Conservation (phyloP, 1,284 basidiomycete genomes). For the Lentinus polychrous region DNA sequence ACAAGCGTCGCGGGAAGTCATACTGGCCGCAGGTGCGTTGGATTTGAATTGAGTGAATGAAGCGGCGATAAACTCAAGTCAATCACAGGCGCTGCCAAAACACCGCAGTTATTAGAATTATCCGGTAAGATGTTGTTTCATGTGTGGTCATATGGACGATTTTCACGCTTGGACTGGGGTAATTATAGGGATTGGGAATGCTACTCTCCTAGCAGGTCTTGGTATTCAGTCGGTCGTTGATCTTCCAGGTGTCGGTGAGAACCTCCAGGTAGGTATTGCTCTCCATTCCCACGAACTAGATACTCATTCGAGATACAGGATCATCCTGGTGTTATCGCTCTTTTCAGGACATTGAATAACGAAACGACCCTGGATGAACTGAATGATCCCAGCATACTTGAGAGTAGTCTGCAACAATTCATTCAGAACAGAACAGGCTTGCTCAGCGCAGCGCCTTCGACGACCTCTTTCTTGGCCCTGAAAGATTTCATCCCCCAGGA, state of each 20-base stretch:
- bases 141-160: too few relatives aligned
- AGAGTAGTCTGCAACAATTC: background rate
- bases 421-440: background rate
- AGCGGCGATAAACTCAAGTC: background rate
- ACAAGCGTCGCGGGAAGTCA: background rate
- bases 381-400: background rate
- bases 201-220: constrained; percentile 24
- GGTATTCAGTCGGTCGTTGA: constrained; percentile 28
- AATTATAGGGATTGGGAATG: constrained; percentile 25
- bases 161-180: background rate
- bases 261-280: constrained; percentile 26
- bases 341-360: background rate
- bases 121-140: constrained; percentile 23
- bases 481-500: background rate
- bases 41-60: background rate
- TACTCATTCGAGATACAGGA: too few relatives aligned
- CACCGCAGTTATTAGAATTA: constrained; percentile 36
- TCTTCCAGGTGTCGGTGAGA: constrained; percentile 37
- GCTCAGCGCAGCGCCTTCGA: background rate
- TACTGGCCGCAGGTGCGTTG: background rate
- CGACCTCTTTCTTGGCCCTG: background rate
- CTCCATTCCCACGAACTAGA: background rate
- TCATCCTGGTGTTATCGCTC: background rate
- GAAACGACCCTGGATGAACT: background rate
- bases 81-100: background rate